Base-by-base conservation (phyloP, 108 stramenopile genomes). In the Cyclotella choctawhatcheeana region DNA sequence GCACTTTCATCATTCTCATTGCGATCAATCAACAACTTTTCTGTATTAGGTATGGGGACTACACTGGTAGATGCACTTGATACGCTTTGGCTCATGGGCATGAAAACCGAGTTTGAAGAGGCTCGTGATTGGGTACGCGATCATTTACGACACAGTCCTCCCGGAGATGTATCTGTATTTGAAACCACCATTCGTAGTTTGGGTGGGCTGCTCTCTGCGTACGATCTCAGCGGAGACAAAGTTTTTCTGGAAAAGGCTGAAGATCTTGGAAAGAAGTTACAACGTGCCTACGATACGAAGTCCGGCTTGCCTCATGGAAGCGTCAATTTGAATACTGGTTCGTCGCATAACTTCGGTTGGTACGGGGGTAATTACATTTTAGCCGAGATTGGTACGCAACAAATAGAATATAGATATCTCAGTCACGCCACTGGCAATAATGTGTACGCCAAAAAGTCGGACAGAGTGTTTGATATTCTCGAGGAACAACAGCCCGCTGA, bases 141-240 rank as follows among this genome's bases (percentile, higher is more conserved):
- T 33, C 79, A 97, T 27, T 35, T 63, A 30, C 70, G 89, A 67
- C 79, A 84, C 45, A 29, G 61, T 10, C 76, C 86, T 12, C 29
- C 14, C 12, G 40, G 74, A 24, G 50, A 44, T 22, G 97, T 98
- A 3, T 93, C 91, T 30, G 89, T 95, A 43, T 99, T 99, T 82
- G 99, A 99, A 86, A 98, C 97, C 14, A 99, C 97, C 25, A 99
- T 99, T 77, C 91, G 99, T 6, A 92, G 81, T 53, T 82, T 99
- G 18, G 99, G 98, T 1, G 97, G 97, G 27, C 77, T 99, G 44
- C 78, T 99, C 16, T 69, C 92, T 12, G 98, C 99, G 0, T 98
- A 97, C 73, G 96, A 92, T 67, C 84, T 85, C 64, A 86, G 84
- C 25, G 73, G 69, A 7, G 94, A 95, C 61, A 53, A 82, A 25